Base-by-base conservation (phyloP, 2,329 filamentous ascomycete genomes). In the Colletotrichum chlorophyti region DNA sequence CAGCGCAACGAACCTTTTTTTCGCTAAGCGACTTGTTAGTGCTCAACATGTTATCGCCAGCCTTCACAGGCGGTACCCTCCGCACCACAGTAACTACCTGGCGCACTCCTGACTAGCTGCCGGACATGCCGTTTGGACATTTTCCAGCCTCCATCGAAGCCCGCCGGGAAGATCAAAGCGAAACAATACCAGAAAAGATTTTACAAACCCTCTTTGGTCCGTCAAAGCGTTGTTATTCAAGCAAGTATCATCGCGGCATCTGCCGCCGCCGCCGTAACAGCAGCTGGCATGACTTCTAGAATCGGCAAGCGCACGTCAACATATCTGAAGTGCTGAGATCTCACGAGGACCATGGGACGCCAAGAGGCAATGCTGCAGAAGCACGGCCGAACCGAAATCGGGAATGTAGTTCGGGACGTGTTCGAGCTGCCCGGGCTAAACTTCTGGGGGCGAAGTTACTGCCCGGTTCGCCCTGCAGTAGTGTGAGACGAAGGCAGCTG, bases 341-440 rank as follows among this genome's bases (percentile, higher is more conserved):
- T n/a, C n/a, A n/a, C 15, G 46, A 27, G 27, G 9, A 53, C 27
- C n/a, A 54, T 48, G 41, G 50, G 50, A 46, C 31, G 43, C 14
- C 10, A 23, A 48, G 24, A 12, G 32, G 15, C 14, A 31, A 21
- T n/a, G n/a, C 29, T n/a, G 43, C 31, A 12, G n/a, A 19, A 49
- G 19, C 34, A 19, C 26, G 37, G 29, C 17, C 21, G 27, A 19
- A 35, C 21, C 21, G 38, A 43, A 8, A 43, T 23, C 23, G n/a
- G 48, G 14, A 31, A 37, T 19, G 35, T 17, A 31, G 15, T 2
- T 19, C 4, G 7, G 11, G 42, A 15, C 31, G 35, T 17, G 42
- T 54, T 48, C 31, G 50, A 53, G 41, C 35, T 54, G 49, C 54
- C 54, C 49, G 37, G n/a, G 35, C 7, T 17, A 15, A 40, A 58